A percentile compares a stretch with the other conserved stretches of the same genome.
phyloP scores from a whole-genome alignment of 257 asterid species.

The Solanum neorickii region DNA sequence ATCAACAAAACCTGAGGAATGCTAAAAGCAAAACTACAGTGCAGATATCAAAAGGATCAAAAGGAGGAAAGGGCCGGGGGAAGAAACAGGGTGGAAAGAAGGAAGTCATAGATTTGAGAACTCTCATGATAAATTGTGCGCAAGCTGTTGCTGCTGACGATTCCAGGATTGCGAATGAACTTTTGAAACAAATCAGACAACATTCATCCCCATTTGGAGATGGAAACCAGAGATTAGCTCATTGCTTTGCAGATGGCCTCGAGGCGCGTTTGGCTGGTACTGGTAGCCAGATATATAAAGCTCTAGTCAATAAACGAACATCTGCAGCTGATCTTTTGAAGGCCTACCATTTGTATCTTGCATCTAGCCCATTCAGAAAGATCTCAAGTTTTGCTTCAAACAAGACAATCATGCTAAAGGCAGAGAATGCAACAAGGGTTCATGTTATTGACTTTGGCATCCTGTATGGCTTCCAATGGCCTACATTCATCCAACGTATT shows the following conservation, averaged over 20 bases:
- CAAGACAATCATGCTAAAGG: conserved; percentile 24
- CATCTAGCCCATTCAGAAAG: conserved; percentile 42
- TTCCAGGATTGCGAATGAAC: conserved; percentile 18
- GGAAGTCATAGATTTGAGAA: conserved; percentile 46
- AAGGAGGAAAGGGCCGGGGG: conserved; percentile 21
- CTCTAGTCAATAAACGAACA: conserved; percentile 22
- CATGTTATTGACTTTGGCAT: conserved; percentile 67
- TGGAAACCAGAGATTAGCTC: conserved; percentile 48
- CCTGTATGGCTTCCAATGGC: conserved; percentile 64
- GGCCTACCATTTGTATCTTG: conserved; percentile 50
- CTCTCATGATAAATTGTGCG: conserved; percentile 49
- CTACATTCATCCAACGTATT: conserved; percentile 38
- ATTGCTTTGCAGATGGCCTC: conserved; percentile 49
- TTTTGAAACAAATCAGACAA: conserved; percentile 41
- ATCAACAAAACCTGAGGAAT: conserved; percentile 12
- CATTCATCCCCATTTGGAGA: conserved; percentile 54
- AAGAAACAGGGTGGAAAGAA: conserved; percentile 35
- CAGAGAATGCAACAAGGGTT: conserved; percentile 17
- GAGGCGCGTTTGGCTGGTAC: conserved; percentile 61
- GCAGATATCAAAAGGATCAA: conserved; percentile 12
- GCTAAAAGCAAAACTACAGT: conserved; percentile 11
- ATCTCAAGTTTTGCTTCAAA: conserved; percentile 29
- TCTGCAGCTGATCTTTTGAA: conserved; percentile 39
- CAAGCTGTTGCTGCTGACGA: conserved; percentile 55
- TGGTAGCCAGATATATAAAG: conserved; percentile 40